Evolutionary conservation across 2,329 filamentous ascomycete genomes (phyloP).

Genomic region (Trichoderma afroharzianum): DNA sequence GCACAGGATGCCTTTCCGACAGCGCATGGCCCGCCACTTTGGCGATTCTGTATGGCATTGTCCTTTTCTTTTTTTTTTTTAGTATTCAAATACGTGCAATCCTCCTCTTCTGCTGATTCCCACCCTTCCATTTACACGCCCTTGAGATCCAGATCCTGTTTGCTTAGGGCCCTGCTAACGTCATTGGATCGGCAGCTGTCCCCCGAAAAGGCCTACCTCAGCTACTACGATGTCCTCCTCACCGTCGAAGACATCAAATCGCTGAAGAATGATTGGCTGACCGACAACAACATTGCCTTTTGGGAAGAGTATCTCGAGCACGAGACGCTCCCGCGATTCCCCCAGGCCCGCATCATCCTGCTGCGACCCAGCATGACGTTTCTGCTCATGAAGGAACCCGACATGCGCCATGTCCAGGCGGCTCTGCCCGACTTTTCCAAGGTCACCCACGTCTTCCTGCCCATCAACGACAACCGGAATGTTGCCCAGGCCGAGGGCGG

Average conservation of each 20-base stretch:
- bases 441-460: slow-evolving; percentile 90
- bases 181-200: slow-evolving; percentile 42
- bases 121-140: neutral
- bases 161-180: slow-evolving; percentile 5
- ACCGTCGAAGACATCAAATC: slow-evolving; percentile 86
- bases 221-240: slow-evolving; percentile 48
- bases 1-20: slow-evolving; percentile 37
- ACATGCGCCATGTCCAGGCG: slow-evolving; percentile 53
- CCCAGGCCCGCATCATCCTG: slow-evolving; percentile 81
- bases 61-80: neutral
- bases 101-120: neutral
- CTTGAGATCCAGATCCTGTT: neutral
- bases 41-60: slow-evolving; percentile 41
- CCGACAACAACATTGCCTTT: slow-evolving; percentile 95
- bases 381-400: slow-evolving; percentile 73
- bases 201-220: slow-evolving; percentile 38
- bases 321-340: slow-evolving; percentile 76
- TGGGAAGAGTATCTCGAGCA: slow-evolving; percentile 97
- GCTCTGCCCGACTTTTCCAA: slow-evolving; percentile 77
- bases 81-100: neutral
- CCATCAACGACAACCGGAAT: slow-evolving; percentile 84
- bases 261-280: slow-evolving; percentile 90
- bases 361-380: slow-evolving; percentile 91
- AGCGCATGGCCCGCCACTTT: slow-evolving; percentile 45
- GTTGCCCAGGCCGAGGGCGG: slow-evolving; percentile 79